Conservation (phyloP, 2,329 filamentous ascomycete species). For the Calycina herbarum region DNA sequence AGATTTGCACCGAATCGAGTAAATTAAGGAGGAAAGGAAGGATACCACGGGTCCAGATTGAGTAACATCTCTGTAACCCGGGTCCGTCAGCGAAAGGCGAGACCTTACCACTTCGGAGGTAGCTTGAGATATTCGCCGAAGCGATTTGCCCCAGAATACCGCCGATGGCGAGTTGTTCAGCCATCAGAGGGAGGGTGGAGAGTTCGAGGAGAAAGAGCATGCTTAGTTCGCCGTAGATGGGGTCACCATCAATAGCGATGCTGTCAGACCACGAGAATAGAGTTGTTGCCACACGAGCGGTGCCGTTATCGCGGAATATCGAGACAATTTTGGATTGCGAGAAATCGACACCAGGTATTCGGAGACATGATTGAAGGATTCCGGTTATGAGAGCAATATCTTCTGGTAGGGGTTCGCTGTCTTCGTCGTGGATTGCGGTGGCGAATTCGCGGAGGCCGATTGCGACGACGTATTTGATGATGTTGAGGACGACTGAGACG, state of each 20-base stretch:
- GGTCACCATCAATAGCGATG: conserved; percentile 74
- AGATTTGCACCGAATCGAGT: conserved; percentile 75
- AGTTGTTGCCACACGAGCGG: conserved; percentile 77
- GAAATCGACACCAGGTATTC: conserved; percentile 73
- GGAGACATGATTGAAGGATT: conserved; percentile 80
- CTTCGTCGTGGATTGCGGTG: conserved; percentile 75
- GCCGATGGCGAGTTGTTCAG: conserved; percentile 87
- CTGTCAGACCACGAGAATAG: conserved; percentile 94
- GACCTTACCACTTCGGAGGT: conserved; percentile 69
- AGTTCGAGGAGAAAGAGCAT: conserved; percentile 86
- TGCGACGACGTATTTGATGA: conserved; percentile 76
- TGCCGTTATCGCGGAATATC: conserved; percentile 69
- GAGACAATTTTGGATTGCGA: conserved; percentile 70
- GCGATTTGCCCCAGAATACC: conserved; percentile 78
- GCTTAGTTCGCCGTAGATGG: conserved; percentile 90
- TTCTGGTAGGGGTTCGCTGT: conserved; percentile 64
- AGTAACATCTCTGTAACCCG: conserved; percentile 72
- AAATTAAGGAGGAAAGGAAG: conserved; percentile 88
- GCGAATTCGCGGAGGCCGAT: conserved; percentile 81
- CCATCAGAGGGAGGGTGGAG: conserved; percentile 75
- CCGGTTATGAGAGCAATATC: conserved; percentile 88
- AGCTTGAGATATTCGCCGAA: conserved; percentile 74
- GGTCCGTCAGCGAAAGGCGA: conserved; percentile 76
- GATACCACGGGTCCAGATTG: conserved; percentile 86
- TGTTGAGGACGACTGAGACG: conserved; percentile 56